Percentiles rank a stretch among this genome's conserved stretches.
phyloP scores from a whole-genome alignment of 192 early-diverging fungal genomes.

The Gigaspora rosea region DNA sequence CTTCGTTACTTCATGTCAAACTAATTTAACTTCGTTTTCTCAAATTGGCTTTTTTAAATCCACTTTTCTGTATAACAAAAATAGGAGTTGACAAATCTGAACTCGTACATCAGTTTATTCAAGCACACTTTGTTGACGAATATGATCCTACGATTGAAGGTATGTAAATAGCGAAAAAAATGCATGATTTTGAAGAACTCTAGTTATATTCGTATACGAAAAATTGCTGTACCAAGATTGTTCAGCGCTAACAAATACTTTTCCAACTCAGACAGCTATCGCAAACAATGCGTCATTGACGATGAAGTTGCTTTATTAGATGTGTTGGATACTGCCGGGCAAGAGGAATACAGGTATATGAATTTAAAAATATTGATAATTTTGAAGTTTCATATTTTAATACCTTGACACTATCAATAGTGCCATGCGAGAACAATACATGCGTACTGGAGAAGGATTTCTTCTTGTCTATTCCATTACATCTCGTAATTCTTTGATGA shows the following conservation, averaged over 20 bases:
- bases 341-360: constrained; percentile 86
- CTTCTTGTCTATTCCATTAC: constrained; percentile 92
- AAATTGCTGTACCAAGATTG: too few species aligned
- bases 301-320: constrained; percentile 85
- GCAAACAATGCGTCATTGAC: constrained; percentile 94
- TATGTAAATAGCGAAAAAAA: constrained; percentile 30
- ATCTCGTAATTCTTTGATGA: constrained; percentile 87
- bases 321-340: constrained; percentile 94
- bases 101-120: constrained; percentile 82
- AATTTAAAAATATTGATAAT: background rate
- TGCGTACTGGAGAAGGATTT: constrained; percentile 95
- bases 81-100: constrained; percentile 78
- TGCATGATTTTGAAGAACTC: too few species aligned
- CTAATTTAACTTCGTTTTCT: too few species aligned
- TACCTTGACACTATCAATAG: constrained; percentile 39
- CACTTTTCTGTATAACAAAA: too few species aligned
- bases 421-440: constrained; percentile 96
- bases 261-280: constrained; percentile 78
- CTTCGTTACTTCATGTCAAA: too few species aligned
- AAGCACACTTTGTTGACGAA: constrained; percentile 82
- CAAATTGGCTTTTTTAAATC: too few species aligned
- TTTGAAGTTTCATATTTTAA: constrained; percentile 1
- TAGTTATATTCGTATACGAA: too few species aligned
- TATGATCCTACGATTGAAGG: constrained; percentile 98
- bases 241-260: too few species aligned